Evolutionary conservation across 805 yeast species (phyloP).

Genomic region (Pachysolen tannophilus): DNA sequence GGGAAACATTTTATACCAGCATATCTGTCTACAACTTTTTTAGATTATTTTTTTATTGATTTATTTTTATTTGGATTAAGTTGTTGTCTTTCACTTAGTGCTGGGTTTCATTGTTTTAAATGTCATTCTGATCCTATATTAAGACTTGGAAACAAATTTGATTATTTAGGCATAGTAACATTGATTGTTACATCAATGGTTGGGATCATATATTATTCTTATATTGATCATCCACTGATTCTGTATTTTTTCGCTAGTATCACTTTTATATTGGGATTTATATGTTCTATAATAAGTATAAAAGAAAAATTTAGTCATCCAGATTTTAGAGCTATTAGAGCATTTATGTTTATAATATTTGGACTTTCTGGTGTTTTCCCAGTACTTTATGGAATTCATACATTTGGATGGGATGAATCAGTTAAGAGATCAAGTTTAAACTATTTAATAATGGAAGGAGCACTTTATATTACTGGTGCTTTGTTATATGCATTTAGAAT

Average conservation of each 20-base stretch:
- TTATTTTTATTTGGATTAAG: conserved; percentile 39
- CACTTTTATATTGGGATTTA: conserved; percentile 46
- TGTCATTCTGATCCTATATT: conserved; percentile 37
- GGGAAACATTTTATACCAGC: conserved; percentile 21
- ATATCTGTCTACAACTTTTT: conserved; percentile 17
- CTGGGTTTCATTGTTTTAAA: conserved; percentile 42
- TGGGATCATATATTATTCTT: conserved; percentile 28
- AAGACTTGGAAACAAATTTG: conserved; percentile 40
- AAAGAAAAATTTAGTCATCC: conserved; percentile 60
- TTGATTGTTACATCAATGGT: conserved; percentile 40
- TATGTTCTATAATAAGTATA: conserved; percentile 58
- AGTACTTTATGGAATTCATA: conserved; percentile 40
- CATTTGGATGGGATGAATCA: conserved; percentile 44
- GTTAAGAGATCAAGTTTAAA: conserved; percentile 42
- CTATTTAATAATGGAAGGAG: conserved; percentile 66
- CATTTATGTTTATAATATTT: conserved; percentile 69
- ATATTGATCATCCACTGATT: conserved; percentile 33
- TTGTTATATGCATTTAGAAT: conserved; percentile 65
- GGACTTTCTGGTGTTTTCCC: conserved; percentile 78
- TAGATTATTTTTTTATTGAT: conserved; percentile 32
- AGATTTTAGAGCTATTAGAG: conserved; percentile 69
- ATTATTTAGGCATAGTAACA: conserved; percentile 47
- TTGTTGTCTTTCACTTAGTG: conserved; percentile 38
- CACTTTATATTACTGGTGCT: conserved; percentile 75
- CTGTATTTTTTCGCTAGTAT: conserved; percentile 31